Evolutionary conservation across 139 green algal species (phyloP), one percentile per base, ranked within the genome.

Genomic region (Chlamydomonas asymmetrica): DNA sequence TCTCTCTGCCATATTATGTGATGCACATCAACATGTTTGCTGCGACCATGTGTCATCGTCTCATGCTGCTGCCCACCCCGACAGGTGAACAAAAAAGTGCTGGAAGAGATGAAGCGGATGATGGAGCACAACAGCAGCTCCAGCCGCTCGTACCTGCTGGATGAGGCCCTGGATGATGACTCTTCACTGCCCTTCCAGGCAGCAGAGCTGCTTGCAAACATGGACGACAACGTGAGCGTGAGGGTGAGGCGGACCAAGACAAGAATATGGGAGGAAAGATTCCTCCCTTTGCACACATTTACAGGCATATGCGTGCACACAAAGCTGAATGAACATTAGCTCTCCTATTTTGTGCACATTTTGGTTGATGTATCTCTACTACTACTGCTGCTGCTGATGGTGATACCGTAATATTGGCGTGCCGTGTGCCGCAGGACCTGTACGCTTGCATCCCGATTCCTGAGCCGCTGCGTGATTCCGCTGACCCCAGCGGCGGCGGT

Each of bases 141-240:
- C 79, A 89, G 49, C 23, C 91, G 98, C 85, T 94, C 87, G 22
- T 99, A 99, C 92, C 85, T 99, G 66, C 87, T 99, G 63, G 96
- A 99, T 68, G 96, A 99, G 66, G 96, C 99, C 85, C 87, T 99
- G 63, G 96, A 99, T 68, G 96, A 99, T 66, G 96, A 99, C 85
- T 95, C 88, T 9, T 92, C 88, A 75, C 90, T 96, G 71, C 93
- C 93, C 27, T 96, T 97, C 79, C 38, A 71, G 22, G 78, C 83
- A 34, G 63, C 79, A 4, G 83, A 92, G 39, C 81, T 92, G 25
- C 45, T 73, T 2, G 66, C 48, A 1, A 49, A 63, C 25, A 86
- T 90, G 68, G 86, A 91, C 70, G 91, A 95, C 79, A 88, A 78
- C 52, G 75, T 81, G 25, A 16, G 45, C 10, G 45, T 52, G 45